A percentile compares a stretch with the other conserved stretches of the same genome.
These are phyloP conservation scores for Didymella exigua DNA, from an alignment of 2,329 filamentous ascomycete species.

Conservation along the genomic window DNA sequence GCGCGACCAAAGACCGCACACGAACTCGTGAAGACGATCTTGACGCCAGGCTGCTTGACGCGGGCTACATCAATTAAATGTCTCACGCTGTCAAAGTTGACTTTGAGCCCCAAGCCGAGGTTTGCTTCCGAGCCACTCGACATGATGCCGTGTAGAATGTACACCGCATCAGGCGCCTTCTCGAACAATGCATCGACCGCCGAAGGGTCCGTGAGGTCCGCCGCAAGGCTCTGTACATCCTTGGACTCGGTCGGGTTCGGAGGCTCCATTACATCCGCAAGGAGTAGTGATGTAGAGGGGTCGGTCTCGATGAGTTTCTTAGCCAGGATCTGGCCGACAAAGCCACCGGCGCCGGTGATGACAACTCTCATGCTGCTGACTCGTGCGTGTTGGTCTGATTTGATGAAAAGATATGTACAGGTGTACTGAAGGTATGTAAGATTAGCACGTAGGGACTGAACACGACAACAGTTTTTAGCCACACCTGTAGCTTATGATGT, in stretches of 20 bases:
- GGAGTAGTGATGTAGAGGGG: conserved; percentile 55
- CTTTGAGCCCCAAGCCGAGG: conserved; percentile 63
- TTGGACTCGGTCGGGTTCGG: conserved; percentile 54
- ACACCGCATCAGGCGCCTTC: conserved; percentile 48
- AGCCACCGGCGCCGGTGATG: conserved; percentile 68
- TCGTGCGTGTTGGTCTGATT: background rate
- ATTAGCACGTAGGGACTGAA: background rate
- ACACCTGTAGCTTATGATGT: conserved; percentile 9
- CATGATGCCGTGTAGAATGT: conserved; percentile 72
- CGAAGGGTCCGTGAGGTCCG: conserved; percentile 57
- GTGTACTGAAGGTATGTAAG: background rate
- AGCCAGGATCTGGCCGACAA: conserved; percentile 67
- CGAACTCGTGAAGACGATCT: conserved; percentile 66
- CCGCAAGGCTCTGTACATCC: conserved; percentile 57
- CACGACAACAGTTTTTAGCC: background rate
- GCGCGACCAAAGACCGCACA: conserved; percentile 68
- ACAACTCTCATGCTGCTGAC: conserved; percentile 53
- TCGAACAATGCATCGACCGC: conserved; percentile 34
- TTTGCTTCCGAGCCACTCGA: conserved; percentile 67
- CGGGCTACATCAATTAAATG: conserved; percentile 60
- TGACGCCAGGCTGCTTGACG: conserved; percentile 57
- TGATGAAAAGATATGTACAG: background rate
- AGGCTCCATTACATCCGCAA: conserved; percentile 64
- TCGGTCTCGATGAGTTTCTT: conserved; percentile 58
- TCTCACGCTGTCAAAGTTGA: conserved; percentile 67